A percentile compares a stretch with the other conserved stretches of the same genome.
Conservation (phyloP, 768 basidiomycete species). For the Serendipita sp. region DNA sequence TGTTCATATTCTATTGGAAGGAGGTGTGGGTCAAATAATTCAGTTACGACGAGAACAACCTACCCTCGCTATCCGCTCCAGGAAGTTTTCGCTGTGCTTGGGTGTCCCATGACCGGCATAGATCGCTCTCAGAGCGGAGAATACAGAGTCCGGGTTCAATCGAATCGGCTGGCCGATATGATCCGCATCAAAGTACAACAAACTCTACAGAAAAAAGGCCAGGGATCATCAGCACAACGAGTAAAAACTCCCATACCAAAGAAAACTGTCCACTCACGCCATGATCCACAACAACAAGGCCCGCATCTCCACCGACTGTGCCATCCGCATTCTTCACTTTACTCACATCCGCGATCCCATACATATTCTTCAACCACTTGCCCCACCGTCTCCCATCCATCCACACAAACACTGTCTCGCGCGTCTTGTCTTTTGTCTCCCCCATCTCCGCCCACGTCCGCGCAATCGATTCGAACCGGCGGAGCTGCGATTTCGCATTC, state of each 20-base stretch:
- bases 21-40: not conserved
- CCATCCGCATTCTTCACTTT: conserved; percentile 18
- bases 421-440: conserved; percentile 17
- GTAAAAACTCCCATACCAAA: not conserved
- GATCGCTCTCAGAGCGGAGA: conserved; percentile 55
- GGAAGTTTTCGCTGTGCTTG: conserved; percentile 52
- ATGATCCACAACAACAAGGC: conserved; percentile 9
- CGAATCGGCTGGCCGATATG: conserved; percentile 36
- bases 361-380: conserved; percentile 86
- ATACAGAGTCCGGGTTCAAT: conserved; percentile 41
- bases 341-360: conserved; percentile 36
- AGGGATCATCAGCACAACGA: not conserved
- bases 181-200: conserved; percentile 67
- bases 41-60: conserved; percentile 20
- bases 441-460: conserved; percentile 18
- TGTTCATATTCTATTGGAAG: conserved; percentile 2
- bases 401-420: conserved; percentile 71
- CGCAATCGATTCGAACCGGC: conserved; percentile 34
- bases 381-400: conserved; percentile 78
- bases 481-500: conserved; percentile 18
- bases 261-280: conserved; percentile 6
- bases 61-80: conserved; percentile 55
- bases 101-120: conserved; percentile 32
- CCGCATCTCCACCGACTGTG: not conserved
- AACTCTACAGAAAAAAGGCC: conserved; percentile 26